These are phyloP conservation scores for Phoenix roebelenii DNA, from an alignment of 176 grass and related monocot species.

Conservation along the genomic window DNA sequence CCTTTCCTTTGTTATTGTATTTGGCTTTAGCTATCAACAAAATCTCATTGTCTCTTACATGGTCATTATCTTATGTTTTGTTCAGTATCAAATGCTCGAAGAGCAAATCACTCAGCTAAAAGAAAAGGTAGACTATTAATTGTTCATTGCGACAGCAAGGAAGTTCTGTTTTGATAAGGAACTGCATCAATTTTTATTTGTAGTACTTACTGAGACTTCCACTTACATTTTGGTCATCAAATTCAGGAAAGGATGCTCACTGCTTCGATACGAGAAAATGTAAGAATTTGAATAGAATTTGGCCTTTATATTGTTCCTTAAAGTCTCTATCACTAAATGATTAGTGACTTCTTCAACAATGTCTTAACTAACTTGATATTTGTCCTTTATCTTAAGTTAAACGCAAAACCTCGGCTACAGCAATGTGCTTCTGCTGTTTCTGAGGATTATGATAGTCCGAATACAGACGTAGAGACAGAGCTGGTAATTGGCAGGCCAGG, in stretches of 20 bases:
- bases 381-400: background rate
- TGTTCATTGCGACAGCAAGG: too few species aligned
- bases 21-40: too few species aligned
- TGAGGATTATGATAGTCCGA: background rate
- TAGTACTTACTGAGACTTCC: background rate
- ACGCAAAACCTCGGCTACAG: background rate
- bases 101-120: constrained; percentile 9
- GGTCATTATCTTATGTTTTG: too few species aligned
- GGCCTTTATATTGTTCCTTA: too few species aligned
- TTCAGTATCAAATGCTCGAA: constrained; percentile 7
- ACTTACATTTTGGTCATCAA: too few species aligned
- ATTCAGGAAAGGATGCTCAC: too few species aligned
- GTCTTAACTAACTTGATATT: background rate
- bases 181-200: background rate
- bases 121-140: constrained; percentile 1
- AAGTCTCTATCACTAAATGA: too few species aligned
- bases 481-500: constrained; percentile 1
- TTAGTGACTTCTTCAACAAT: background rate
- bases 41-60: too few species aligned
- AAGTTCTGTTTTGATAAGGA: background rate
- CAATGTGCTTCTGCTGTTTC: background rate
- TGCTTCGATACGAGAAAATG: too few species aligned
- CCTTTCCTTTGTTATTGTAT: background rate
- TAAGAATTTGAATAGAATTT: too few species aligned
- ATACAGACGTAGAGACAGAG: constrained; percentile 11